Evolutionary conservation across 768 basidiomycete species (phyloP), one percentile per base, ranked within the genome.

Genomic region (Termitomyces sp.): DNA sequence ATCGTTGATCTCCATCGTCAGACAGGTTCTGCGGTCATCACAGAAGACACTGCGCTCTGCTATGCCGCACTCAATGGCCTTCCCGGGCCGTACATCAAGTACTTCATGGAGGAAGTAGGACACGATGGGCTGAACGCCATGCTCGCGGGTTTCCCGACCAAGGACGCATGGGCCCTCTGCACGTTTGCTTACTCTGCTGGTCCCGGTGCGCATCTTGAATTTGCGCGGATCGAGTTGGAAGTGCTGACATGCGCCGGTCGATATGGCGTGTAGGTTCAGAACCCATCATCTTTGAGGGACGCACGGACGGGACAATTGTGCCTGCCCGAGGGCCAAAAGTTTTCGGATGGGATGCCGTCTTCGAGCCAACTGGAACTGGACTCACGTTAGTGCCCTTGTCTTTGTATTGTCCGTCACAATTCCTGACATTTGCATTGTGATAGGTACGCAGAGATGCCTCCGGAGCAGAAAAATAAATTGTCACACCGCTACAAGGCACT

Each of bases 1-100:
- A n/a, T n/a, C n/a, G n/a, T n/a, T n/a, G n/a, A n/a, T n/a, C n/a
- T n/a, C 30, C 32, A 33, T 13, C 20, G 28, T 35, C 58, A 81
- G 80, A 68, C 80, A 43, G 73, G 73, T 8, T 74, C 75, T 0
- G 77, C 81, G 14, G 81, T 80, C 55, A 78, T 83, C 64, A 94
- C 92, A 0, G 93, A 99, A 74, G 97, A 99, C 69, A 99, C 97
- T 0, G 94, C 97, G 0, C 81, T 99, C 6, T 92, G 88, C 63
- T 98, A 92, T 66, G 83, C 86, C 59, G 94, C 97, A 0, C 76
- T 98, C 18, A 83, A 87, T 20, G 96, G 94, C 0, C 81, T 99
- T 3, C 97, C 97, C 2, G 97, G 97, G 0, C 96, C 96, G 0
- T 99, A 96, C 73, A 95, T 99, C 78, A 99, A 99, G 66, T 79